Conservation (phyloP, 192 early-diverging fungal species). For the Gorgonomyces haynaldii region DNA sequence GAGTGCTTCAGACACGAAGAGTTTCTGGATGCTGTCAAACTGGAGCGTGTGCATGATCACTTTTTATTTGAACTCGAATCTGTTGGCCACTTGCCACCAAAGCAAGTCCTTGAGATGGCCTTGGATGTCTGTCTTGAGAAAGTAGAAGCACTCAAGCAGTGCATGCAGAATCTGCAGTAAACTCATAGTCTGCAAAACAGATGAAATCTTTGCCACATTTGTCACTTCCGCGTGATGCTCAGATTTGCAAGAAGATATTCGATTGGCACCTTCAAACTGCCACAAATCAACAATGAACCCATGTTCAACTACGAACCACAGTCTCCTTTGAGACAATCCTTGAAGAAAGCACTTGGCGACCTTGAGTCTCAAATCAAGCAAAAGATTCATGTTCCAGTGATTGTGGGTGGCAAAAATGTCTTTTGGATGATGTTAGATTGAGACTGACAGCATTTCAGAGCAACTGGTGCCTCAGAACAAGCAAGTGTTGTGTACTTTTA, state of each 20-base stretch:
- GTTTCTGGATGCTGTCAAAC: conserved; percentile 79
- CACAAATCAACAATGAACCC: conserved; percentile 76
- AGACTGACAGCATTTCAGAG: conserved; percentile 33
- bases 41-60: conserved; percentile 88
- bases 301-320: conserved; percentile 68
- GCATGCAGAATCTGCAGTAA: too few relatives aligned
- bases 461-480: conserved; percentile 81
- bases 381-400: conserved; percentile 61
- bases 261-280: conserved; percentile 74
- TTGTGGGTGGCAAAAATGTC: conserved; percentile 66
- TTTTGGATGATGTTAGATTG: not conserved
- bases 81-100: too few relatives aligned
- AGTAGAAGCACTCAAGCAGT: too few relatives aligned
- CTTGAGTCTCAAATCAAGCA: conserved; percentile 36
- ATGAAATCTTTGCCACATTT: too few relatives aligned
- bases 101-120: too few relatives aligned
- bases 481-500: conserved; percentile 67
- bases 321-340: conserved; percentile 56
- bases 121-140: too few relatives aligned
- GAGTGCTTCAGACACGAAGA: conserved; percentile 87
- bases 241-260: too few relatives aligned
- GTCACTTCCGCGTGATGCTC: too few relatives aligned
- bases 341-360: conserved; percentile 68
- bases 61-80: conserved; percentile 99
- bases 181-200: too few relatives aligned